Evolutionary conservation across 371 early-diverging fungal genomes (phyloP), one percentile per base, ranked within the genome.

Genomic region (Mycotypha africana): DNA sequence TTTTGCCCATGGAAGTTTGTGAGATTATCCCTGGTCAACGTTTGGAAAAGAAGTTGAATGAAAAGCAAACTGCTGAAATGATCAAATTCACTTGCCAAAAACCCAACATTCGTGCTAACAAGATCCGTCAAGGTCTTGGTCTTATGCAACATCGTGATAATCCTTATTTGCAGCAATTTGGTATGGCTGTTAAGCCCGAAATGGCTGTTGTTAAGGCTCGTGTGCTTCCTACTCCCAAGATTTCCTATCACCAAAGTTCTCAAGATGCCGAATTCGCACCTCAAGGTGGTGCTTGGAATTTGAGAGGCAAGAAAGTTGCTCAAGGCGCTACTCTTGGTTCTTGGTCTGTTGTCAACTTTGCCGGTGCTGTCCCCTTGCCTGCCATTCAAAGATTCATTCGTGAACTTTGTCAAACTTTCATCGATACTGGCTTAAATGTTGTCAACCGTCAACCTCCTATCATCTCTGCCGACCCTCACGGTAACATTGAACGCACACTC

Each of bases 1-100:
- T 72, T 53, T 64, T 96, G 32, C 97, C 98, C 25, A 79, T 96
- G 74, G 97, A 97, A 68, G 79, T 94, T 31, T 95, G 97, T 74
- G 78, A 82, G 24, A 70, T 97, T 17, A 61, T 85, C n/a, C 74
- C 82, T 45, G 92, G 90, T 40, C 94, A 93, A 74, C 80, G 91
- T 25, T 82, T 80, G 53, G 58, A 77, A 53, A 77, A 86, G 58
- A 91, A 91, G 62, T 69, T 92, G 16, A 85, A 88, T 53, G 92
- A 92, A 39, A 76, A 73, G 37, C 87, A 95, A 74, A 95, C 95
- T 0, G 87, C 92, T 0, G 92, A 93, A 50, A 95, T 97, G 93
- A 92, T 97, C 64, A 88, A 82, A 54, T 90, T 92, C 58, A 89
- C 93, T 3, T 87, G 90, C 58, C 86, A 88, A 59, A 76, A 79